Evolutionary conservation across 768 basidiomycete species (phyloP).

Genomic region (Mycena metata): DNA sequence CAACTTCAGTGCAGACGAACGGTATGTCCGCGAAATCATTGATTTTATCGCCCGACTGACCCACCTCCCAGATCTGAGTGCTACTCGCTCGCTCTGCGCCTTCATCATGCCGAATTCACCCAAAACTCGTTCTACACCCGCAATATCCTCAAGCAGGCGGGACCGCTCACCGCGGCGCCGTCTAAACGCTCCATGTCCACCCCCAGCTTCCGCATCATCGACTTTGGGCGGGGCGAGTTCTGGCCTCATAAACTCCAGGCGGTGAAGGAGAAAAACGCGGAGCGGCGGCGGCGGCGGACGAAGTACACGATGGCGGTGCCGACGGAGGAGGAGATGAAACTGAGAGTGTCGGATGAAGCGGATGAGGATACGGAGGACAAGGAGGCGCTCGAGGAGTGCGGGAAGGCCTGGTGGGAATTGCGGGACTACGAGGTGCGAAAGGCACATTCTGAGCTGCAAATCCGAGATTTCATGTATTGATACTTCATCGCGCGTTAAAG

Average conservation of each 20-base stretch:
- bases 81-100: constrained; percentile 53
- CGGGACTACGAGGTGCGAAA: constrained; percentile 34
- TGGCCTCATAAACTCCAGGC: constrained; percentile 15
- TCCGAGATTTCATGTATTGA: constrained; percentile 30
- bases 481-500: neutral
- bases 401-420: constrained; percentile 22
- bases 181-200: constrained; percentile 40
- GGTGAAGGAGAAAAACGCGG: neutral
- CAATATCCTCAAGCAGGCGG: constrained; percentile 58
- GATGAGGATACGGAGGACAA: neutral
- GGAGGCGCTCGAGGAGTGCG: neutral
- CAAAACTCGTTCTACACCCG: constrained; percentile 58
- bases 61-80: constrained; percentile 13
- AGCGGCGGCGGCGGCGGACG: neutral
- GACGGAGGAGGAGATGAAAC: constrained; percentile 25
- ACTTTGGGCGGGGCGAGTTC: constrained; percentile 56
- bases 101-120: constrained; percentile 53
- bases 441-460: constrained; percentile 30
- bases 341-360: neutral
- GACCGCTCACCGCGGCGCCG: constrained; percentile 52
- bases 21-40: constrained; percentile 4
- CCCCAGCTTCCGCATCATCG: constrained; percentile 62
- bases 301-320: constrained; percentile 21
- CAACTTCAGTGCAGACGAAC: constrained; percentile 21
- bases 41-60: neutral